These are phyloP conservation scores for Leccinum obscurum DNA, from an alignment of 768 basidiomycete species.

Conservation along the genomic window DNA sequence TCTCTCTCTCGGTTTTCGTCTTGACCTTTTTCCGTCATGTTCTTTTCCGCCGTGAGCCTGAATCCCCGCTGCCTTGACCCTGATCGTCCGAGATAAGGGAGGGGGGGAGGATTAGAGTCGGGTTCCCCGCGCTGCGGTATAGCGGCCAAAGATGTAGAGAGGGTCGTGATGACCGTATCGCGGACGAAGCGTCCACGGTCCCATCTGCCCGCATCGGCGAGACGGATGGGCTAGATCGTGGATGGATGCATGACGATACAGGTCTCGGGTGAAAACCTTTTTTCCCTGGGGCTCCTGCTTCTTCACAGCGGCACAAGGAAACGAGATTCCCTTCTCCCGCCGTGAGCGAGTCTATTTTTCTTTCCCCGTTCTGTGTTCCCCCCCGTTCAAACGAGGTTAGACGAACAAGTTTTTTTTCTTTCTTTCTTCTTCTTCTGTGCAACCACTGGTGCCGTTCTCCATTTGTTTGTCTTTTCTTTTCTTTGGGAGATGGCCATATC, in stretches of 20 bases:
- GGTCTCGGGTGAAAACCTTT: constrained; percentile 4
- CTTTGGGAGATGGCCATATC: neutral
- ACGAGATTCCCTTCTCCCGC: constrained; percentile 1
- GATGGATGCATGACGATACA: neutral
- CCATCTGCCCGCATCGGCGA: constrained; percentile 17
- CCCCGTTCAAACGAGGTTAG: constrained; percentile 7
- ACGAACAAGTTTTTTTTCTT: neutral
- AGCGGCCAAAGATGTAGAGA: constrained; percentile 18
- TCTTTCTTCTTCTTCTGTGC: neutral
- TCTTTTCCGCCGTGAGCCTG: neutral
- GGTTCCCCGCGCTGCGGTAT: constrained; percentile 10
- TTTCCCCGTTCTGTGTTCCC: constrained; percentile 8
- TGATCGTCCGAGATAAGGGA: constrained; percentile 14
- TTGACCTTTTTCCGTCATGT: neutral
- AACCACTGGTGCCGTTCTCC: neutral
- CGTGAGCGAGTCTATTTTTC: constrained; percentile 2
- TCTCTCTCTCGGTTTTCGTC: neutral
- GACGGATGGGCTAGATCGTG: constrained; percentile 4
- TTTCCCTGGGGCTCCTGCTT: constrained; percentile 7
- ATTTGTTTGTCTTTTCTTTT: neutral
- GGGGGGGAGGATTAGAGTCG: constrained; percentile 8
- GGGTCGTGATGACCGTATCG: constrained; percentile 4
- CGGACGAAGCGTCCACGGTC: constrained; percentile 4
- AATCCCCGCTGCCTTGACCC: constrained; percentile 16
- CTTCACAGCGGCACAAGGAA: constrained; percentile 7